Evolutionary conservation across 352 stramenopile species (phyloP), one percentile per base, ranked within the genome.

Genomic region (Phytophthora ohioensis): DNA sequence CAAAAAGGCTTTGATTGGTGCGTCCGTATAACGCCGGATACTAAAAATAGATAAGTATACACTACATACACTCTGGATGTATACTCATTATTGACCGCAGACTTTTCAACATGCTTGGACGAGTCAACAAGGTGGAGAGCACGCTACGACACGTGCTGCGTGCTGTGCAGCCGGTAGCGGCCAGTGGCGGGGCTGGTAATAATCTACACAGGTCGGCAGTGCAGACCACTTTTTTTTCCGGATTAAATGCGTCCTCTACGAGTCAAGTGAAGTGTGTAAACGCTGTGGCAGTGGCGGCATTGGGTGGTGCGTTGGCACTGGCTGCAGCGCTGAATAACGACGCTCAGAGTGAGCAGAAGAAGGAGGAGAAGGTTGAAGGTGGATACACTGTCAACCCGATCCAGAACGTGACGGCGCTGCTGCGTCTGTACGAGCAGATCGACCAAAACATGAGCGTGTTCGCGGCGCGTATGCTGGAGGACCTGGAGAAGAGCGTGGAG

Each of bases 381-480:
- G 76, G 66, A 0, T 88, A 89, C 63, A 76, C 51, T 8, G 83
- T 79, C 52, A 93, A 90, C 61, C 83, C 84, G 48, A 89, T 94
- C 67, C 84, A 92, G 69, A 80, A 92, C 41, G 83, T 92, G 31
- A 76, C 79, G 49, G 78, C 82, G 56, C 70, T 94, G 60, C 77
- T 94, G 55, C 81, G 79, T 31, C 71, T 94, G 56, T 94, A 94
- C 69, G 84, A 92, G 21, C 81, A 94, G 71, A 94, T 94, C 64
- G 87, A 94, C 76, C 80, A 90, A 71, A 94, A 94, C 75, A 94
- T 94, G 87, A 85, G 81, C 48, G 81, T 92, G 43, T 84, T 92
- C 15, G 77, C 81, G n/a, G 82, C 76, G 27, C 82, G 84, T 32
- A 88, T 92, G 80, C 74, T 92, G 17, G 82, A 91, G 34, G 71